phyloP scores from a whole-genome alignment of 805 yeast species.

The Candida berthetii region DNA sequence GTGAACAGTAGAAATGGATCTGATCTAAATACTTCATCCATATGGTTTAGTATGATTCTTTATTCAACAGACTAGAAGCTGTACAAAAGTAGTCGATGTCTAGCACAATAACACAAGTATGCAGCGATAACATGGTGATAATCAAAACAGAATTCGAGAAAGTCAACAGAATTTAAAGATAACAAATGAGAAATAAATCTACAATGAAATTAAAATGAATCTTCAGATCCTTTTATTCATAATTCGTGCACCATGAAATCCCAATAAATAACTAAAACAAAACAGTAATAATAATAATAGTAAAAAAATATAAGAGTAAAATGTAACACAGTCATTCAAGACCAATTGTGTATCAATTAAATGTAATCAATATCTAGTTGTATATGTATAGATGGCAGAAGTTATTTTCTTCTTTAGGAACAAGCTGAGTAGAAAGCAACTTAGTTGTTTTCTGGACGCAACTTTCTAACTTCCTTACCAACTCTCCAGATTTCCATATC shows the following conservation, averaged over 20 bases:
- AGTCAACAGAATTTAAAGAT: too few species aligned
- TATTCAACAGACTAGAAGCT: too few species aligned
- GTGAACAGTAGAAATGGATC: too few species aligned
- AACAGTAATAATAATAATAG: neutral
- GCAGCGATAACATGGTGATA: too few species aligned
- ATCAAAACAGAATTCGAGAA: too few species aligned
- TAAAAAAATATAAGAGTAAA: neutral
- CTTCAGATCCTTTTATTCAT: neutral
- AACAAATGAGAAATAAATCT: too few species aligned
- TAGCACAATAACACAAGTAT: too few species aligned
- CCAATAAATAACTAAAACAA: neutral
- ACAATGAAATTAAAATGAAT: neutral
- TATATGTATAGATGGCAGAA: too few species aligned
- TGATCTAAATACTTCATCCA: too few species aligned
- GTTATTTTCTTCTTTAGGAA: too few species aligned
- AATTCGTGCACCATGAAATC: neutral
- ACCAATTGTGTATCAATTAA: neutral
- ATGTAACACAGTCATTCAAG: neutral
- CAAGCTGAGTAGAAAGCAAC: neutral
- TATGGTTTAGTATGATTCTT: too few species aligned
- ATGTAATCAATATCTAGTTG: neutral
- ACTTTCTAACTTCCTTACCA: constrained; percentile 99
- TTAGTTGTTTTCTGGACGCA: constrained; percentile 98
- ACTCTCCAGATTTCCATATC: constrained; percentile 99
- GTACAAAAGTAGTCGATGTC: too few species aligned